Conservation (phyloP, 2,329 filamentous ascomycete species). For the Colletotrichum sojae region DNA sequence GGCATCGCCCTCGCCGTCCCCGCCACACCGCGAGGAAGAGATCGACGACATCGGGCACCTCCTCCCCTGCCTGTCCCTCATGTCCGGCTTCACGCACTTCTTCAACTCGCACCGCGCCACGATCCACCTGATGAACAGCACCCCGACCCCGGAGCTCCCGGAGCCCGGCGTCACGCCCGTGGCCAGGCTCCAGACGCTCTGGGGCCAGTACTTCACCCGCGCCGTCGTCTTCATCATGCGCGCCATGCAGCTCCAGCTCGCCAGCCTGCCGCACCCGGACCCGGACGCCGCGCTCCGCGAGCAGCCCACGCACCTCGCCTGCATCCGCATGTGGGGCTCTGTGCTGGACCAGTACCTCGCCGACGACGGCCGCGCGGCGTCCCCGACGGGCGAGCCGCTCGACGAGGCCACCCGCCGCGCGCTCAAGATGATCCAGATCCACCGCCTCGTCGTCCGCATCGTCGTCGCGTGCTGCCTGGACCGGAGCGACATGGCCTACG, state of each 20-base stretch:
- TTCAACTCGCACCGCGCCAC: constrained; percentile 28
- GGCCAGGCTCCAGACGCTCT: constrained; percentile 29
- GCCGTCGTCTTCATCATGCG: constrained; percentile 36
- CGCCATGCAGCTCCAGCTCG: constrained; percentile 26
- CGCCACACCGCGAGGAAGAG: neutral
- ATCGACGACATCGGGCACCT: constrained; percentile 40
- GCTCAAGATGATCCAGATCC: constrained; percentile 37
- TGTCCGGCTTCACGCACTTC: constrained; percentile 39
- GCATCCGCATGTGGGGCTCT: no score
- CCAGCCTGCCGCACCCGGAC: neutral
- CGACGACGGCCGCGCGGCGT: no score
- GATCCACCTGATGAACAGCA: constrained; percentile 28
- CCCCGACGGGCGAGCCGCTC: no score
- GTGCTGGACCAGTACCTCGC: no score
- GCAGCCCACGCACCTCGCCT: no score
- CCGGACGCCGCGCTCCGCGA: neutral
- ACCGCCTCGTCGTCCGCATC: constrained; percentile 31
- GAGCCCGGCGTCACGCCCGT: constrained; percentile 6
- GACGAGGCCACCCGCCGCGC: neutral
- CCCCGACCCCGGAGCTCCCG: constrained; percentile 3
- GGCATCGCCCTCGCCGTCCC: no score
- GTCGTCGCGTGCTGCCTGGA: constrained; percentile 39
- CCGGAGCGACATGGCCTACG: constrained; percentile 39
- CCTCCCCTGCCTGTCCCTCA: constrained; percentile 33
- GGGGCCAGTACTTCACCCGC: constrained; percentile 41